Percentiles rank a stretch among this genome's conserved stretches.
These are phyloP conservation scores for Epichloe uncinata DNA, from an alignment of 2,329 filamentous ascomycete genomes.

Conservation along the genomic window DNA sequence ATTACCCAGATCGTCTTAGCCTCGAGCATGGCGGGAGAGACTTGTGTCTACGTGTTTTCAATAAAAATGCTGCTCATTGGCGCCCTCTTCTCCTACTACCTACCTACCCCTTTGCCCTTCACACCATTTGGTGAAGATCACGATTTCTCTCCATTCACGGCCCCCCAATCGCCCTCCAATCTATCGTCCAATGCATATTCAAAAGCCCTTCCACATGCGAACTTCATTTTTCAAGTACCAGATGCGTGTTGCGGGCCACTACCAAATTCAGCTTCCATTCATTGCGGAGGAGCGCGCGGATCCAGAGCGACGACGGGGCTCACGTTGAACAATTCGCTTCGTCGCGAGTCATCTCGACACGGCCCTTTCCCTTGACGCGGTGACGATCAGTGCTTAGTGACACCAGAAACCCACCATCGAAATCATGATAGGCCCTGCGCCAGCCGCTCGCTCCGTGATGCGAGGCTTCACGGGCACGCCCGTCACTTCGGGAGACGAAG, in stretches of 20 bases:
- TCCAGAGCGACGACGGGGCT: conserved; percentile 45
- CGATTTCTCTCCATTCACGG: conserved; percentile 1
- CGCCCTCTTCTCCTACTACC: not conserved
- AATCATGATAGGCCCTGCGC: conserved; percentile 33
- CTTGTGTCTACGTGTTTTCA: not conserved
- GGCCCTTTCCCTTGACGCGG: not conserved
- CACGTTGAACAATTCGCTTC: conserved; percentile 21
- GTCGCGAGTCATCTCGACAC: conserved; percentile 6
- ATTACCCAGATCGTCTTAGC: not conserved
- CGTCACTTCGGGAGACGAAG: conserved; percentile 42
- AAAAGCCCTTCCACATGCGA: conserved; percentile 29
- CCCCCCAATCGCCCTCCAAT: conserved; percentile 7
- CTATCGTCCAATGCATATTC: conserved; percentile 42
- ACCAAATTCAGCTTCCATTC: conserved; percentile 34
- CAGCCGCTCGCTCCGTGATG: conserved; percentile 39
- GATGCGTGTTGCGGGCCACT: conserved; percentile 41
- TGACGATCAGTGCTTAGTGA: not conserved
- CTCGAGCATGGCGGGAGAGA: not conserved
- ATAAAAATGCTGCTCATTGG: not conserved
- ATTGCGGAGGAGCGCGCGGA: conserved; percentile 41
- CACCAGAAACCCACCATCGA: not conserved
- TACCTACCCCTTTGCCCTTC: not conserved
- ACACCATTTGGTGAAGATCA: conserved; percentile 8
- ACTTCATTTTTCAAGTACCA: conserved; percentile 40
- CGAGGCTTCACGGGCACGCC: conserved; percentile 45